These are phyloP conservation scores for Triangularia verruculosa DNA, from an alignment of 2,329 filamentous ascomycete species.

Conservation along the genomic window DNA sequence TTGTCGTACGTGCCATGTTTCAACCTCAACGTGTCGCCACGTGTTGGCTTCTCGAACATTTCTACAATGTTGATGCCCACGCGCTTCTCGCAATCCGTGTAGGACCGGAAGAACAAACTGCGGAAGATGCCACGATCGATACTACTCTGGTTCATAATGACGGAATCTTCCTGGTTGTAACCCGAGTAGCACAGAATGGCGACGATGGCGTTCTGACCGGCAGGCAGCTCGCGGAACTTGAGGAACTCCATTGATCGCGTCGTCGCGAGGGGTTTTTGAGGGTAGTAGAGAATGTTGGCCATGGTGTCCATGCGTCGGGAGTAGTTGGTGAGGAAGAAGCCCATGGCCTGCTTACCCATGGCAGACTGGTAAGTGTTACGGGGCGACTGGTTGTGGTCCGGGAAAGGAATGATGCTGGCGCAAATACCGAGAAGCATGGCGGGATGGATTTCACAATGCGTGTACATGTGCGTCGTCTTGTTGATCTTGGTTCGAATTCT, in stretches of 20 bases:
- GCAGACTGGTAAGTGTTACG: conserved; percentile 99
- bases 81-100: conserved; percentile 95
- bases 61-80: conserved; percentile 92
- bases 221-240: conserved; percentile 94
- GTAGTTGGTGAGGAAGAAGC: conserved; percentile 97
- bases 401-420: conserved; percentile 98
- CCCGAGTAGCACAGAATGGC: conserved; percentile 97
- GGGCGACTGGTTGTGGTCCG: conserved; percentile 97
- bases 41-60: conserved; percentile 90
- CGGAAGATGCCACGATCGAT: conserved; percentile 97
- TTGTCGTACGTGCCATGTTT: conserved; percentile 98
- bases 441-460: conserved; percentile 97
- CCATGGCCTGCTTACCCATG: conserved; percentile 99
- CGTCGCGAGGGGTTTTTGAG: conserved; percentile 93
- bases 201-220: conserved; percentile 96
- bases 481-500: conserved; percentile 87
- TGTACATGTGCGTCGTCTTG: conserved; percentile 85
- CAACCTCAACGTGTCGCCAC: conserved; percentile 81
- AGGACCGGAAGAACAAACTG: conserved; percentile 95
- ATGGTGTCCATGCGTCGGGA: conserved; percentile 98
- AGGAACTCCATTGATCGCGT: conserved; percentile 98
- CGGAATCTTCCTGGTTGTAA: conserved; percentile 99
- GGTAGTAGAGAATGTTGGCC: conserved; percentile 98
- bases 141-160: conserved; percentile 99
- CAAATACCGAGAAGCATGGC: conserved; percentile 99